A percentile compares a stretch with the other conserved stretches of the same genome.
Evolutionary conservation across 495 filamentous ascomycete species (phyloP).

Genomic region (Hypoxylon rickii): DNA sequence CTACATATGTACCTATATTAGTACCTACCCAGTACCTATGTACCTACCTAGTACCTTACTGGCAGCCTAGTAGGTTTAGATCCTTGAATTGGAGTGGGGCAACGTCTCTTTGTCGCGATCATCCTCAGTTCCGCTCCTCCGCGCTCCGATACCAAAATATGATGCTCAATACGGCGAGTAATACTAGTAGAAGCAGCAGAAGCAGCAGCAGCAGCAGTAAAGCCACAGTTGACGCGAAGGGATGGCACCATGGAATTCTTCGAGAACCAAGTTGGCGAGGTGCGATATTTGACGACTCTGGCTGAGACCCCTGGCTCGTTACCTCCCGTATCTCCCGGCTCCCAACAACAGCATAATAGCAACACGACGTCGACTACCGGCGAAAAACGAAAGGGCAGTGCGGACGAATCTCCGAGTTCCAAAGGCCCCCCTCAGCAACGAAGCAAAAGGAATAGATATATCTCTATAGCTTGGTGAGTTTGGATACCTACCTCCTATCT

Average conservation of each 20-base stretch:
- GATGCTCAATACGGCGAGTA: conserved; percentile 16
- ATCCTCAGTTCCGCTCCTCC: conserved; percentile 2
- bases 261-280: conserved; percentile 59
- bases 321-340: conserved; percentile 35
- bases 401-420: conserved; percentile 37
- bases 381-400: conserved; percentile 49
- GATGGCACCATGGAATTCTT: conserved; percentile 55
- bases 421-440: conserved; percentile 52
- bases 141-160: conserved; percentile 6
- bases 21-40: no score
- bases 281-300: conserved; percentile 51
- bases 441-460: conserved; percentile 75
- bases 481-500: background rate
- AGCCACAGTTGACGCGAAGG: conserved; percentile 16
- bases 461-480: conserved; percentile 86
- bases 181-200: background rate
- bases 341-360: conserved; percentile 35
- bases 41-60: background rate
- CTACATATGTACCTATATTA: no score
- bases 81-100: conserved; percentile 25
- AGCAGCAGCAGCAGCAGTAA: background rate
- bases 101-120: conserved; percentile 9
- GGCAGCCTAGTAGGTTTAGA: background rate
- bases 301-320: conserved; percentile 26
- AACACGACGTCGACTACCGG: conserved; percentile 20